Percentiles rank a stretch among this genome's conserved stretches.
Conservation (phyloP, 805 yeast genomes). For the Blastobotrys americana region DNA sequence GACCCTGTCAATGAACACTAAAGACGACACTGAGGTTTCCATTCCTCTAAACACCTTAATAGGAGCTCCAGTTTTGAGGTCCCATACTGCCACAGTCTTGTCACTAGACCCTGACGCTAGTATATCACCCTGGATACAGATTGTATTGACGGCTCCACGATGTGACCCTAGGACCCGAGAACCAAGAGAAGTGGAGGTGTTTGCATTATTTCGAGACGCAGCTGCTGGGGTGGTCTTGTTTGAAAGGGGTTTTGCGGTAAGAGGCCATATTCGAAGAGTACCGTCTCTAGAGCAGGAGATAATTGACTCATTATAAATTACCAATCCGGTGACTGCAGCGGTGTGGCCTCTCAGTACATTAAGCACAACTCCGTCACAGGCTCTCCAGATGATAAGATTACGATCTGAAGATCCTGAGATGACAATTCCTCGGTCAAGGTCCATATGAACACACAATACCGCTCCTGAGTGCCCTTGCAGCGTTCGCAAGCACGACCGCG, state of each 20-base stretch:
- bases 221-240: too few species aligned
- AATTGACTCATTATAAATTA: conserved; percentile 22
- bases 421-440: conserved; percentile 24
- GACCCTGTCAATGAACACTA: conserved; percentile 21
- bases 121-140: conserved; percentile 22
- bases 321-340: conserved; percentile 26
- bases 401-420: conserved; percentile 32
- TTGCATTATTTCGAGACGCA: conserved; percentile 6
- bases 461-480: conserved; percentile 28
- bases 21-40: conserved; percentile 23
- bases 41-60: conserved; percentile 17
- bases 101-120: conserved; percentile 34
- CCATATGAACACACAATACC: conserved; percentile 25
- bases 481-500: conserved; percentile 17
- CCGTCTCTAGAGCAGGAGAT: conserved; percentile 32
- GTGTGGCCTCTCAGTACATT: conserved; percentile 16
- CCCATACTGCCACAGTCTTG: conserved; percentile 32
- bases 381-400: conserved; percentile 29
- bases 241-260: background rate
- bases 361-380: background rate
- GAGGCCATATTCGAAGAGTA: conserved; percentile 27
- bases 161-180: conserved; percentile 22
- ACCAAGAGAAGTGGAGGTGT: conserved; percentile 14
- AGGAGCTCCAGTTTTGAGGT: conserved; percentile 21
- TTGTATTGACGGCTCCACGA: conserved; percentile 32